Evolutionary conservation across 148 eudicot species (phyloP), one percentile per base, ranked within the genome.

Genomic region (Euryodendron excelsum): DNA sequence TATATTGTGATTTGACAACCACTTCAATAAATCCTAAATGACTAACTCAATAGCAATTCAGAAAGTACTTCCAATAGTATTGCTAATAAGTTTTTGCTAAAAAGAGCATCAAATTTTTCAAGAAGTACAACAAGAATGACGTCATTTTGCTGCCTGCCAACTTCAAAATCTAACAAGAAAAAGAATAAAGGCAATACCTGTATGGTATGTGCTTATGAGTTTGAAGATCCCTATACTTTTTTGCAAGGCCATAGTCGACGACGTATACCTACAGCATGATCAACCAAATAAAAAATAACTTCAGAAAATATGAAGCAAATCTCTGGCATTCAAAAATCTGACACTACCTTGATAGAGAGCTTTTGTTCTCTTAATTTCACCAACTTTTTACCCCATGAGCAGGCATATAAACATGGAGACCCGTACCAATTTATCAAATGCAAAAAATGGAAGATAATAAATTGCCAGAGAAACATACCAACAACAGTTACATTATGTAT

Each of bases 231-330:
- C 77, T 86, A 65, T 50, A 50, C 55, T 50, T 50, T 50, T 50
- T 50, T 50, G 55, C 55, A 47, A 85, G 88, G 60, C 88, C 88
- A 74, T 77, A 85, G 73, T 85, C 88, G 80, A 82, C 82, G 62
- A 82, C 39, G 58, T 80, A 87, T 45, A 87, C 90, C 90, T 87
- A 37, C 72, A 77, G 47, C 59, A 73, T 21, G 41, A 65, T 67
- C 41, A 81, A 28, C 72, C 41, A 62, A 77, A 14, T 36, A 3
- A 66, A 67, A 28, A 2, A 52, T 12, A 50, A 13, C 21, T 55
- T 69, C 12, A 60, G 1, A 18, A 13, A 73, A 63, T 25, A 25
- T 28, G 17, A 61, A 61, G 27, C 27, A 58, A 20, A 4, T 58
- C 62, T 25, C 11, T 3, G 62, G 21, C 7, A 23, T 20, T 25